Percentiles rank a stretch among this genome's conserved stretches.
Conservation (phyloP, 2,329 filamentous ascomycete species). For the Westerdykella ornata region DNA sequence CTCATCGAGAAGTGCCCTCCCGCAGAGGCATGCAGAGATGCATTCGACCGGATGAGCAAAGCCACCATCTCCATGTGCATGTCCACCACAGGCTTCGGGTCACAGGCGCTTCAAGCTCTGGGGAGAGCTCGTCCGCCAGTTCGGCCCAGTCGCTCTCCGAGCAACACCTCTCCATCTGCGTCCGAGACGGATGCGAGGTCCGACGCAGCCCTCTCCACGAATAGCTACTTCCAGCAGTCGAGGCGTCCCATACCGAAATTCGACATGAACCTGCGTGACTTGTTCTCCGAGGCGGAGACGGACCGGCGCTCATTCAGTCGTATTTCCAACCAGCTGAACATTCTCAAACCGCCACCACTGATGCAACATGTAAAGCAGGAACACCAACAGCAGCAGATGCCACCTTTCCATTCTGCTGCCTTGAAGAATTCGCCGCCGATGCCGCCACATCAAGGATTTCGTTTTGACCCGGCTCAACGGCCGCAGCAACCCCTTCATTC, state of each 20-base stretch:
- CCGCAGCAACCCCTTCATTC: conserved; percentile 9
- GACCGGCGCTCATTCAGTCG: conserved; percentile 35
- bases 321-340: conserved; percentile 32
- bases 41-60: conserved; percentile 90
- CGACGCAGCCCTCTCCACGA: conserved; percentile 29
- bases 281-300: conserved; percentile 37
- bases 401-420: conserved; percentile 19
- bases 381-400: conserved; percentile 13
- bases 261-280: conserved; percentile 43
- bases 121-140: conserved; percentile 6
- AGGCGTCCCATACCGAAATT: conserved; percentile 49
- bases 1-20: conserved; percentile 92
- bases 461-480: conserved; percentile 15
- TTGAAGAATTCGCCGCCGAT: conserved; percentile 33
- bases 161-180: conserved; percentile 21
- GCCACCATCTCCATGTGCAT: conserved; percentile 94
- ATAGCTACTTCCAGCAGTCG: conserved; percentile 17
- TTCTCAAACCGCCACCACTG: conserved; percentile 27
- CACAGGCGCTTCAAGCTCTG: conserved; percentile 27
- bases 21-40: conserved; percentile 87
- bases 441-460: conserved; percentile 26
- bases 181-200: conserved; percentile 28
- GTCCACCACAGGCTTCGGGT: conserved; percentile 74
- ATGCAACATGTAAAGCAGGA: conserved; percentile 22
- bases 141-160: conserved; percentile 19